Conservation (phyloP, 139 green algal species). For the Pycnococcus provasolii region DNA sequence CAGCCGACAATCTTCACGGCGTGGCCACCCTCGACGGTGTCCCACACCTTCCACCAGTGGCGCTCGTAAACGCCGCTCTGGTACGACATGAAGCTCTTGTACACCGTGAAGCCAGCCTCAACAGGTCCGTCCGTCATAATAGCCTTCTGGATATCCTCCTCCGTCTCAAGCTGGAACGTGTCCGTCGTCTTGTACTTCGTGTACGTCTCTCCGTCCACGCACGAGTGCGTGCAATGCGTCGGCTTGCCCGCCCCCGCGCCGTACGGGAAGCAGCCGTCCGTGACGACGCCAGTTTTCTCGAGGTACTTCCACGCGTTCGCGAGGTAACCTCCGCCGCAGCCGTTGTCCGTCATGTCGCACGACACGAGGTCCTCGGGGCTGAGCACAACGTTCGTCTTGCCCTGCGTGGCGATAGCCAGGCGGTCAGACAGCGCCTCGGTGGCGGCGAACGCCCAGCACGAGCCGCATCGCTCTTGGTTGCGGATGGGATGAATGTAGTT, state of each 20-base stretch:
- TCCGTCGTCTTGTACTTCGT: too few relatives aligned
- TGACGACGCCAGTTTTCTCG: conserved; percentile 9
- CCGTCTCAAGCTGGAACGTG: conserved; percentile 1
- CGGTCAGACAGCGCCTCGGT: conserved; percentile 18
- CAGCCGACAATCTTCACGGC: conserved; percentile 25
- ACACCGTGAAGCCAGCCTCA: conserved; percentile 17
- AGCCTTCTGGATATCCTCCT: conserved; percentile 12
- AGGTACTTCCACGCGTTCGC: conserved; percentile 16
- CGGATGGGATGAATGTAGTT: conserved; percentile 8
- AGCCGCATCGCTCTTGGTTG: conserved; percentile 18
- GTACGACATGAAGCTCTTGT: conserved; percentile 20
- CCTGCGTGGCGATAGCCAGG: conserved; percentile 10
- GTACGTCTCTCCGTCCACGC: too few relatives aligned
- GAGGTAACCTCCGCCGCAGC: conserved; percentile 13
- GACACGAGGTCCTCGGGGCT: conserved; percentile 8
- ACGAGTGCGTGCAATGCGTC: neutral
- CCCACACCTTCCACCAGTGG: conserved; percentile 4
- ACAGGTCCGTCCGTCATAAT: conserved; percentile 19
- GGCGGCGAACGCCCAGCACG: conserved; percentile 23
- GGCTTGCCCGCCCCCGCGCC: neutral
- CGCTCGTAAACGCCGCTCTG: conserved; percentile 2
- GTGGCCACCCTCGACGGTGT: conserved; percentile 13
- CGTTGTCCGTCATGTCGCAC: neutral
- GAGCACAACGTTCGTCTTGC: neutral
- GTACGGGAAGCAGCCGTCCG: conserved; percentile 1